Base-by-base conservation (phyloP, 805 yeast species). In the Wickerhamomyces pijperi region DNA sequence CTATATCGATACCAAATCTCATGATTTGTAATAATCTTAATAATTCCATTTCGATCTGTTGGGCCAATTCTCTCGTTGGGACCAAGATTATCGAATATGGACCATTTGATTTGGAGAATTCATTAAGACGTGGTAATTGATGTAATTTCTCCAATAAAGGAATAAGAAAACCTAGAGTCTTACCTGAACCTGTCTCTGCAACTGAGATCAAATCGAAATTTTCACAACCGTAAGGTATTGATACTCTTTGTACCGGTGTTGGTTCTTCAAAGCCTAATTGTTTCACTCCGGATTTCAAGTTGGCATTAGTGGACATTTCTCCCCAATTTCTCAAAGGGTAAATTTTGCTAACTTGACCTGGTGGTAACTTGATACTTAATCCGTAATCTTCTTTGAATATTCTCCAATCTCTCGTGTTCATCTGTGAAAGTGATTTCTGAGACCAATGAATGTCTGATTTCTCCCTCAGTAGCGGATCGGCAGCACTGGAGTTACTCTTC, bases 131-230 rank as follows among this genome's bases (percentile, higher is more conserved):
- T 1, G 76, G 74, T 33, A 63, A 58, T 51, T 57, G 70, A 60
- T 59, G 45, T 36, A 90, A 64, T 46, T 74, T 76, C 2, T 75
- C 55, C 9, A 83, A 53, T 37, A 85, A 59, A 0, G 98, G 97
- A 2, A 90, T 58, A 11, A 83, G 55, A 58, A 79, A 90, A 2
- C 94, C 81, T 12, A 88, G 64, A 0, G 98, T 90, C 55, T 92
- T 90, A 50, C 98, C 98, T 1, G 95, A 83, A 12, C 98, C 98
- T 0, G 98, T 90, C 48, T 87, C 87, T 0, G 97, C 97, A n/a
- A 88, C 72, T 13, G 95, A 97, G 17, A 88, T 67, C 2, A 84
- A 65, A 55, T 90, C 96, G 19, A 74, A 59, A 3, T 69, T 63
- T 0, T 63, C 55, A 18, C 78, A 49, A 0, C 81, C 78, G 19